Evolutionary conservation across 495 filamentous ascomycete species (phyloP).

Genomic region (Darksidea phi): DNA sequence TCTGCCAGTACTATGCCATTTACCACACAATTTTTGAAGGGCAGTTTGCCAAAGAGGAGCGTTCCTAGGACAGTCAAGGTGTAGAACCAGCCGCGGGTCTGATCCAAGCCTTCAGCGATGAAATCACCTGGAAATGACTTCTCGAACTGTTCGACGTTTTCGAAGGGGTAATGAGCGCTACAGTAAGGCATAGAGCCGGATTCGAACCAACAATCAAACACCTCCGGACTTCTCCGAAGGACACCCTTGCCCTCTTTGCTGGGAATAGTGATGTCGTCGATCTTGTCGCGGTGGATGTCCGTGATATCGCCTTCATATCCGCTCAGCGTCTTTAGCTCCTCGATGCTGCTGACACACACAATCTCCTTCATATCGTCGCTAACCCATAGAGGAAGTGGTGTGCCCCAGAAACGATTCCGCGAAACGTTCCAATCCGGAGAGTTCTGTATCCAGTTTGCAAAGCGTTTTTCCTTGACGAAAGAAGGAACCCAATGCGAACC

Average conservation of each 20-base stretch:
- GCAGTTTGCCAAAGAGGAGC: conserved; percentile 82
- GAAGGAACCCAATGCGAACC: conserved; percentile 91
- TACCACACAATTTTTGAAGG: conserved; percentile 96
- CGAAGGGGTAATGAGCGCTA: conserved; percentile 90
- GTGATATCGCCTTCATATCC: conserved; percentile 79
- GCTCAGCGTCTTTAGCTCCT: conserved; percentile 82
- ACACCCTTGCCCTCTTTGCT: conserved; percentile 84
- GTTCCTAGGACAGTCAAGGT: conserved; percentile 87
- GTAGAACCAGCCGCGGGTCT: conserved; percentile 98
- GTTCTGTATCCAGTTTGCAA: conserved; percentile 81
- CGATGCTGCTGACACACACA: conserved; percentile 82
- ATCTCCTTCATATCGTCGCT: conserved; percentile 84
- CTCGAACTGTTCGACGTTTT: conserved; percentile 81
- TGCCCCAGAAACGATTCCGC: conserved; percentile 95
- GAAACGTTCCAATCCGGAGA: conserved; percentile 98
- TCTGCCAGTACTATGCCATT: conserved; percentile 95
- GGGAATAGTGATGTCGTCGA: conserved; percentile 95
- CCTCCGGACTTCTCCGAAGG: conserved; percentile 78
- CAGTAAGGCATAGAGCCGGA: conserved; percentile 97
- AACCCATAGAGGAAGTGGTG: conserved; percentile 89
- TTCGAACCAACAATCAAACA: conserved; percentile 97
- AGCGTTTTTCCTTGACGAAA: conserved; percentile 89
- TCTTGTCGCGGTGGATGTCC: conserved; percentile 93
- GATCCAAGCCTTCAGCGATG: conserved; percentile 93
- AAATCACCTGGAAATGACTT: conserved; percentile 90